These are phyloP conservation scores for Arthroderma sp. DNA, from an alignment of 2,329 filamentous ascomycete species.

Conservation along the genomic window DNA sequence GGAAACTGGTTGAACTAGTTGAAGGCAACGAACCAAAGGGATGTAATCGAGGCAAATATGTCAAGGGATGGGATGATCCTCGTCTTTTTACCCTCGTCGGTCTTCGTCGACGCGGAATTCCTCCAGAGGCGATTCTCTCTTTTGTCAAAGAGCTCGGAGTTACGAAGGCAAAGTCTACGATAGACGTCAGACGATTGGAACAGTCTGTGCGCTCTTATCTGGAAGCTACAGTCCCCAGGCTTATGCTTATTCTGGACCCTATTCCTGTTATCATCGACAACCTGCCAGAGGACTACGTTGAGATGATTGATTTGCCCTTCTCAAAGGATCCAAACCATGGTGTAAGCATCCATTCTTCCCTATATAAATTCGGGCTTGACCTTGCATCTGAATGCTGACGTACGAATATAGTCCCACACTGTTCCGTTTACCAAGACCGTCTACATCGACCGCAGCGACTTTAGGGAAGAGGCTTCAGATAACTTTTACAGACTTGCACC, in stretches of 20 bases:
- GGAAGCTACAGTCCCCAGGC: conserved; percentile 67
- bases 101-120: conserved; percentile 65
- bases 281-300: conserved; percentile 52
- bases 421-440: conserved; percentile 62
- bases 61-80: conserved; percentile 61
- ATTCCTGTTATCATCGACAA: conserved; percentile 68
- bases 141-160: conserved; percentile 82
- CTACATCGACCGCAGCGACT: conserved; percentile 74
- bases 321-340: conserved; percentile 57
- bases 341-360: conserved; percentile 14
- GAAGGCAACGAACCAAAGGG: conserved; percentile 42
- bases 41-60: conserved; percentile 9
- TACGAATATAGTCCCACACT: conserved; percentile 32
- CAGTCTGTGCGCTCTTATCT: conserved; percentile 72
- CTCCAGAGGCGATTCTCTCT: conserved; percentile 68
- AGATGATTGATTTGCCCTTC: conserved; percentile 59
- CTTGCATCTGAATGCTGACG: conserved; percentile 2
- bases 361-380: not conserved
- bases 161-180: conserved; percentile 63
- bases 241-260: conserved; percentile 77
- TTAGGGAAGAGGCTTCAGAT: conserved; percentile 57
- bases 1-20: conserved; percentile 64
- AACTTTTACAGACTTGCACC: conserved; percentile 71
- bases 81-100: conserved; percentile 71
- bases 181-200: conserved; percentile 65